Base-by-base conservation (phyloP, 192 early-diverging fungal genomes). In the Backusella macrospora region DNA sequence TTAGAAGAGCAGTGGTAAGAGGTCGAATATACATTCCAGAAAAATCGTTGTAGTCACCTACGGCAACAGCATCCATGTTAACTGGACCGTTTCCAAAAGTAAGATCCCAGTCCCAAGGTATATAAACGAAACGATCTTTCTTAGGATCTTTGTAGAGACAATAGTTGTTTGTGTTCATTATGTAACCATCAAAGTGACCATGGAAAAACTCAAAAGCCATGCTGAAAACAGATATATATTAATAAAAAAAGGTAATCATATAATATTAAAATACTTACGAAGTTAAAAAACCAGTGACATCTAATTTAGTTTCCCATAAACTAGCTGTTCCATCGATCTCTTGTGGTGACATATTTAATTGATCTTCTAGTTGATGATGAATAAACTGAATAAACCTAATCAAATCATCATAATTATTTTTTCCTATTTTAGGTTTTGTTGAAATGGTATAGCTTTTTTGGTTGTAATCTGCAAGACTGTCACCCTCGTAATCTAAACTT, bases 131-230 rank as follows among this genome's bases (percentile, higher is more conserved):
- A 8, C 63, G 23, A 16, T 64, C 46, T 23, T 75, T 37, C 10
- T 48, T 13, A 34, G 76, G 76, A 43, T 71, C 59, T 34, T 73
- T 72, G 38, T 80, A 80, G 15, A 80, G 43, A 46, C 64, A 80
- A 23, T 74, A 80, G 6, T 80, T 80, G 23, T 80, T 62, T 42
- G 52, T 34, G 14, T 80, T 80, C 16, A 70, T 65, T 14, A 76
- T 44, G 44, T 76, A 76, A 13, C 70, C 78, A 65, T 80, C 78
- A 44, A 44, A 62, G 23, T 42, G 62, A 4, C 70, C 78, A 44
- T 73, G 62, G 37, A 73, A 15, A 46, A 80, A 80, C 48, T 80
- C 78, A 4, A 80, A 47, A 0, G 74, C 78, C 78, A 80, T 80
- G 18, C 78, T 80, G 72, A 37, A 1, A n/a, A 10, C 13, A 9